Evolutionary conservation across 1,284 basidiomycete species (phyloP).

Genomic region (Ceratobasidium papillatum): DNA sequence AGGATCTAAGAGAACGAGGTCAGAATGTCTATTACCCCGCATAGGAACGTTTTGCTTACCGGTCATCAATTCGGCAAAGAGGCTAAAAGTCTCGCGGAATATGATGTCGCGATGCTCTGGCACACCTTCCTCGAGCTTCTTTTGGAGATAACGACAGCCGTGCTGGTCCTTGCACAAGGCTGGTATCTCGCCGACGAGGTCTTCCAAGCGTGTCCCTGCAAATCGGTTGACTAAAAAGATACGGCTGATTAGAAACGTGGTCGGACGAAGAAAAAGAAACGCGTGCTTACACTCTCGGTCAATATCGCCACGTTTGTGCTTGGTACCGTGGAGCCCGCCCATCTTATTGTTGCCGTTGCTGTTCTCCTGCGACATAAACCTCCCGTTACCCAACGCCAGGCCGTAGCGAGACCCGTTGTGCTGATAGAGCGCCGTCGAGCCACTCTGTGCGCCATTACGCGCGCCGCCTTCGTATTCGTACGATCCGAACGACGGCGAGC

Average conservation of each 20-base stretch:
- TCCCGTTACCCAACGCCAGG: slow-evolving; percentile 59
- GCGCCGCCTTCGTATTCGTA: slow-evolving; percentile 68
- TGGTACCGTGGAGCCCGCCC: slow-evolving; percentile 88
- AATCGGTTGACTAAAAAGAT: slow-evolving; percentile 83
- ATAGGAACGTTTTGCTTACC: slow-evolving; percentile 57
- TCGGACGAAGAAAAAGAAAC: slow-evolving; percentile 3
- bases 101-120: slow-evolving; percentile 98
- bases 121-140: slow-evolving; percentile 97
- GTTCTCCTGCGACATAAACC: slow-evolving; percentile 47
- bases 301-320: slow-evolving; percentile 92
- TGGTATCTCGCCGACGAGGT: slow-evolving; percentile 93
- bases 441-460: slow-evolving; percentile 56
- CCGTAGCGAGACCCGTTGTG: slow-evolving; percentile 81
- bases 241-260: background rate
- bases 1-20: slow-evolving; percentile 69
- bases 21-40: background rate
- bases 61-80: slow-evolving; percentile 99
- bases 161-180: slow-evolving; percentile 98
- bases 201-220: slow-evolving; percentile 93
- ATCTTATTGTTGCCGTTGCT: slow-evolving; percentile 67
- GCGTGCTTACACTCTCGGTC: slow-evolving; percentile 78
- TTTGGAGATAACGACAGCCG: slow-evolving; percentile 97
- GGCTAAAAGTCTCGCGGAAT: slow-evolving; percentile 96
- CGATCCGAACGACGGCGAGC: slow-evolving; percentile 49
- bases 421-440: slow-evolving; percentile 82